Percentiles rank a stretch among this genome's conserved stretches.
Conservation (phyloP, 2,329 filamentous ascomycete genomes). For the Aspergillus jensenii region DNA sequence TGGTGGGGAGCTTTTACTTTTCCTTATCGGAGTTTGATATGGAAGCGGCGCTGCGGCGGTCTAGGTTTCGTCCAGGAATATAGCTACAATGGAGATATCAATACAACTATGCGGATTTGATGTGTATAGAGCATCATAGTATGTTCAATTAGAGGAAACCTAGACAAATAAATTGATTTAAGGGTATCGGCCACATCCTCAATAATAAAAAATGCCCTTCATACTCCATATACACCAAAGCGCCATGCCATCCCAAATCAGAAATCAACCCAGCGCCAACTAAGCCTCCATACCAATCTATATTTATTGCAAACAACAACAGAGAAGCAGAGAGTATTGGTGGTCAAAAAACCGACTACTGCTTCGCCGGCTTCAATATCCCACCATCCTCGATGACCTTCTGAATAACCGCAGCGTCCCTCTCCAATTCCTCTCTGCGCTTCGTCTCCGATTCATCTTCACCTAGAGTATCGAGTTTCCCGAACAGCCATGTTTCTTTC, state of each 20-base stretch:
- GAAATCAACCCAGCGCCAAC: not conserved
- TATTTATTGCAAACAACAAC: not conserved
- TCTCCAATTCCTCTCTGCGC: slow-evolving; percentile 46
- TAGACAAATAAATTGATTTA: not conserved
- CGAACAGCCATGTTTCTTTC: slow-evolving; percentile 68
- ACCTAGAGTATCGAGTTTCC: slow-evolving; percentile 59
- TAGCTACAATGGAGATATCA: not conserved
- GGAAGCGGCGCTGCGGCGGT: not conserved
- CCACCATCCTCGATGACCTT: slow-evolving; percentile 40
- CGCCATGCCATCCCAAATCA: not conserved
- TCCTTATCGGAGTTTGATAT: not conserved
- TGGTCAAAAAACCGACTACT: not conserved
- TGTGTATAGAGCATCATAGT: not conserved
- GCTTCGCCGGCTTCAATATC: slow-evolving; percentile 23
- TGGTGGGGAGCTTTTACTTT: not conserved
- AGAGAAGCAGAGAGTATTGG: no score
- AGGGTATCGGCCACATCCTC: not conserved
- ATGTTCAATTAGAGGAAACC: not conserved
- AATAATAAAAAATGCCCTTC: not conserved
- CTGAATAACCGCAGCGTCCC: slow-evolving; percentile 48
- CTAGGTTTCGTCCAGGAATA: not conserved
- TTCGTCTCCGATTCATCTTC: slow-evolving; percentile 41
- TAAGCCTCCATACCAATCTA: not conserved
- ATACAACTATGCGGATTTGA: not conserved
- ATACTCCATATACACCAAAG: not conserved